Base-by-base conservation (phyloP, 345 rosid species). In the Alliaria petiolata region DNA sequence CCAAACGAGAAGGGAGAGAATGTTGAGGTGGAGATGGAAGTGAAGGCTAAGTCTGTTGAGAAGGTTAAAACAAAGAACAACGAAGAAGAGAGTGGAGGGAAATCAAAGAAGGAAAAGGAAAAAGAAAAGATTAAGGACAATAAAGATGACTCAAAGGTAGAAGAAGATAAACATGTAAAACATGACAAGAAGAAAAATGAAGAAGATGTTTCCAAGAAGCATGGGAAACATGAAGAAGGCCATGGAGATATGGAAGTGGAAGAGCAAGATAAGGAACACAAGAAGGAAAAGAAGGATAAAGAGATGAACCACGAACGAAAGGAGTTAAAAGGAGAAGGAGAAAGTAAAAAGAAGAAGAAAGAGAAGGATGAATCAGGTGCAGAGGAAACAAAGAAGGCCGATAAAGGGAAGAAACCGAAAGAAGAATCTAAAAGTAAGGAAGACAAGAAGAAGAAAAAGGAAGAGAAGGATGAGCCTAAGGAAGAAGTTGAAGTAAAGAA, bases 21-120 rank as follows among this genome's bases (percentile, higher is more conserved):
- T 33, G 64, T 75, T 30, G 80, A 81, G 83, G 62, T 77, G 49
- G 90, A 85, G 62, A 62, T 83, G 72, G 86, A 84, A 55, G 75
- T 85, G 78, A 83, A 90, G 79, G 76, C 86, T 19, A 85, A 88
- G 76, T 74, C 86, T 0, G 63, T 54, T 0, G 88, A 88, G 81
- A 85, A 87, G 76, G 85, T 80, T 43, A 84, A 86, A 75, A 50
- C 74, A 9, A 78, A 72, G 74, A 47, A 71, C 0, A 61, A 66
- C 1, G 72, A 50, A 14, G 69, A 57, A 36, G 70, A 63, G 51
- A 65, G 38, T 49, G 62, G 62, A 43, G 82, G 36, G 13, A 72
- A 80, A 62, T 40, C 71, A 11, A 83, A 76, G 66, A 64, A 81
- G 50, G 55, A 30, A 0, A 61, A 61, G 44, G 44, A 78, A 13